These are phyloP conservation scores for Mikania micrantha DNA, from an alignment of 129 eudicot species.

Conservation along the genomic window DNA sequence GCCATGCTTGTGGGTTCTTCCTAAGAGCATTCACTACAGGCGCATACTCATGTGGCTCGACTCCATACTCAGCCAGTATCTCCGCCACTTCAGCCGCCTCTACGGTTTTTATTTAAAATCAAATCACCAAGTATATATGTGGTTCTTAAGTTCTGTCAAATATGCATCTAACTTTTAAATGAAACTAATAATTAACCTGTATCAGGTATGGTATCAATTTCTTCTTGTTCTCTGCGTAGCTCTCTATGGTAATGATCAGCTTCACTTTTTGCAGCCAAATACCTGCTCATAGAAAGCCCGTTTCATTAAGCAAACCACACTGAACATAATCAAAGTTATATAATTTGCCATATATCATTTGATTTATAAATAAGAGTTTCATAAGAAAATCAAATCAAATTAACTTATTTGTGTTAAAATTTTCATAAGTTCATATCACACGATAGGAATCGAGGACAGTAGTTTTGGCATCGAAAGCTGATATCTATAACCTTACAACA, in stretches of 20 bases:
- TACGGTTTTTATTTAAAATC: conserved; percentile 26
- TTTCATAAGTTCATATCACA: not conserved
- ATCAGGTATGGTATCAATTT: conserved; percentile 82
- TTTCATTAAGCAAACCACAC: not conserved
- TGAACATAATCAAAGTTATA: not conserved
- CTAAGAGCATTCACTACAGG: conserved; percentile 88
- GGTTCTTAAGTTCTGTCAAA: not conserved
- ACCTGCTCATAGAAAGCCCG: conserved; percentile 33
- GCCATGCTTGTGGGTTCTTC: conserved; percentile 95
- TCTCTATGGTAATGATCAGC: conserved; percentile 85
- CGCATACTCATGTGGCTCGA: conserved; percentile 75
- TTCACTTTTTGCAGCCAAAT: conserved; percentile 92
- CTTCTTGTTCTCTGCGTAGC: conserved; percentile 75
- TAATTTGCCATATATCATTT: not conserved
- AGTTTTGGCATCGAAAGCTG: not conserved
- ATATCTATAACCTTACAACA: not conserved
- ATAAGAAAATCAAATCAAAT: conserved; percentile 3
- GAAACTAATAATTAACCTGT: conserved; percentile 43
- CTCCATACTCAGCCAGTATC: conserved; percentile 75
- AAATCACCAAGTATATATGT: not conserved
- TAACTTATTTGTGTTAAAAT: not conserved
- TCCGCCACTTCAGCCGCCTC: conserved; percentile 98
- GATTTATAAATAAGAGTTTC: not conserved
- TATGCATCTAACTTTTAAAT: not conserved
- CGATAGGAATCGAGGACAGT: not conserved